Evolutionary conservation across 2,329 filamentous ascomycete species (phyloP), one percentile per base, ranked within the genome.

Genomic region (Aspergillus brasiliensis): DNA sequence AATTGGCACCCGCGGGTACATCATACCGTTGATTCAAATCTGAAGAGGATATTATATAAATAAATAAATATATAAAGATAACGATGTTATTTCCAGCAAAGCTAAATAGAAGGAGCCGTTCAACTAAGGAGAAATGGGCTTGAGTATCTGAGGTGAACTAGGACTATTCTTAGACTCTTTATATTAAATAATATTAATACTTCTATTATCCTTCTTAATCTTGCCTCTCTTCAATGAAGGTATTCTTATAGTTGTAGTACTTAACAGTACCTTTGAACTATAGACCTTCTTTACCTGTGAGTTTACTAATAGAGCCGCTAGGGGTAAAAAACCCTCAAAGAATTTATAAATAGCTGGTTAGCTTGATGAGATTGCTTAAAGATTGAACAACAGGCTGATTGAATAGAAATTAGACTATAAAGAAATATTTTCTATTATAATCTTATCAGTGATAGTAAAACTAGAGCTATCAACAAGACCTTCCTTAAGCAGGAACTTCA

Each of bases 101-200:
- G n/a, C n/a, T n/a, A n/a, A n/a, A n/a, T n/a, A n/a, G n/a, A n/a
- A n/a, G n/a, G n/a, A n/a, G n/a, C n/a, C n/a, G n/a, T n/a, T n/a
- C n/a, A n/a, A n/a, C n/a, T n/a, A n/a, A n/a, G n/a, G n/a, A n/a
- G n/a, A n/a, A n/a, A n/a, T 84, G 38, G 87, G 86, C 72, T 89
- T 90, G 67, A 90, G 73, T 86, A 89, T 89, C 76, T 90, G 87
- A 6, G 84, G 86, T 87, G 90, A 90, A 52, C 87, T 87, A 0
- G 87, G 87, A 1, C 86, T 87, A 40, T 87, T 87, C 73, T 88
- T 89, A 38, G 87, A 87, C 1, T 87, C 87, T 69, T 89, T 86
- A 68, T 89, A 89, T 19, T 87, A 84, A 72, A 90, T 89, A 48
- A 90, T 84, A 13, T 89, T 86, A 25, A 90, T 87, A 0, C 84